A percentile compares a stretch with the other conserved stretches of the same genome.
Evolutionary conservation across 768 basidiomycete species (phyloP).

Genomic region (Mycena galopus): DNA sequence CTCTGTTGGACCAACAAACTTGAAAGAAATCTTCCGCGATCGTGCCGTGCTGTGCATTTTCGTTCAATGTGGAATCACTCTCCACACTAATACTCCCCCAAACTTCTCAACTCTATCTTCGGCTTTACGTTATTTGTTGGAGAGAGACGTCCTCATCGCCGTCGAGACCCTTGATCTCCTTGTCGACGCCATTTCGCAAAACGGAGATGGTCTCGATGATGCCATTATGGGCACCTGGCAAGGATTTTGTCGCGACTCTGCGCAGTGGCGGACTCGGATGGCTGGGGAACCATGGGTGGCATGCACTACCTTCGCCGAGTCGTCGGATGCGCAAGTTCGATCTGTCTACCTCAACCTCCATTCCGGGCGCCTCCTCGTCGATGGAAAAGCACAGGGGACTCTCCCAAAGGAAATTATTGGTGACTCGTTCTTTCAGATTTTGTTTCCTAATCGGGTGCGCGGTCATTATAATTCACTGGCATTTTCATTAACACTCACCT

Average conservation of each 20-base stretch:
- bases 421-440: slow-evolving; percentile 43
- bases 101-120: not conserved
- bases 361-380: slow-evolving; percentile 55
- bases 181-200: not conserved
- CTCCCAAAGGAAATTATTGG: slow-evolving; percentile 50
- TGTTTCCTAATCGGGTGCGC: slow-evolving; percentile 18
- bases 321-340: slow-evolving; percentile 36
- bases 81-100: slow-evolving; percentile 32
- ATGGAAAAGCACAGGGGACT: slow-evolving; percentile 55
- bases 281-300: slow-evolving; percentile 46
- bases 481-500: not conserved
- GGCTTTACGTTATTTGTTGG: slow-evolving; percentile 17
- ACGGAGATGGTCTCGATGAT: slow-evolving; percentile 1
- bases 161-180: not conserved
- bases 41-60: slow-evolving; percentile 43
- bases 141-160: slow-evolving; percentile 7
- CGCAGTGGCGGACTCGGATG: slow-evolving; percentile 6
- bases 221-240: slow-evolving; percentile 10
- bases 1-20: not conserved
- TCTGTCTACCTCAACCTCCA: slow-evolving; percentile 56
- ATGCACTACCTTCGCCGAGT: slow-evolving; percentile 36
- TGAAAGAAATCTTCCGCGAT: slow-evolving; percentile 38
- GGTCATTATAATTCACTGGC: not conserved
- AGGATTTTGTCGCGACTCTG: slow-evolving; percentile 13
- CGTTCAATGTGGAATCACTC: slow-evolving; percentile 47